These are phyloP conservation scores for Onygena corvina DNA, from an alignment of 2,329 filamentous ascomycete species.

Conservation along the genomic window DNA sequence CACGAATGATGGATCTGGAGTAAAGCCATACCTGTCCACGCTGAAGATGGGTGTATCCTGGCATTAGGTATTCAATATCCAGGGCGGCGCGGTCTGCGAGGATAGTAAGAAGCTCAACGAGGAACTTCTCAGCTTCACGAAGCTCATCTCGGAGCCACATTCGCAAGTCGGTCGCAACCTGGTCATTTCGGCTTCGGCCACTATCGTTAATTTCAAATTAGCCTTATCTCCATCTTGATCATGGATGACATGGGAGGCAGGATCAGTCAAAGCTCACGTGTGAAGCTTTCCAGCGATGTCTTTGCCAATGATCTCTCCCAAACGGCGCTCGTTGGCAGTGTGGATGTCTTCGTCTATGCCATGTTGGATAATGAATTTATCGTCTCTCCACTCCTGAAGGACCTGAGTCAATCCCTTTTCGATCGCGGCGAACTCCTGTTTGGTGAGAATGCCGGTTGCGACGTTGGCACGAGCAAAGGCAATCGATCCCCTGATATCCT, in stretches of 20 bases:
- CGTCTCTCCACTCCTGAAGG: conserved; percentile 24
- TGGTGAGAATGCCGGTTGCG: conserved; percentile 57
- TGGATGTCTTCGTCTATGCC: conserved; percentile 22
- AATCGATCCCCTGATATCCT: conserved; percentile 65
- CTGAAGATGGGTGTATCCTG: conserved; percentile 78
- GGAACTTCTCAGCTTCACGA: conserved; percentile 53
- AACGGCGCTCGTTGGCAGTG: conserved; percentile 38
- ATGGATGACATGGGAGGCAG: conserved; percentile 19
- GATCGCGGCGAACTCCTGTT: conserved; percentile 57
- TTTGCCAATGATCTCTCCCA: conserved; percentile 77
- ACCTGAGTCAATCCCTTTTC: conserved; percentile 53
- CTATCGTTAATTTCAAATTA: conserved; percentile 8
- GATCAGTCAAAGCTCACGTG: too few species aligned
- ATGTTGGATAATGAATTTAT: conserved; percentile 19
- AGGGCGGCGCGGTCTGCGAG: conserved; percentile 56
- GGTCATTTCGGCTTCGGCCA: conserved; percentile 76
- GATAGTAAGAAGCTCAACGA: conserved; percentile 59
- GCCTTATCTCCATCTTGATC: neutral
- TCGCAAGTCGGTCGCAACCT: conserved; percentile 81
- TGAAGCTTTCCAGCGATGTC: conserved; percentile 79
- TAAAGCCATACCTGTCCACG: conserved; percentile 14
- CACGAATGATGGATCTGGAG: neutral
- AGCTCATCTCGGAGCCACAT: conserved; percentile 74
- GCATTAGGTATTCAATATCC: conserved; percentile 70
- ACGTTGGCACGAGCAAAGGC: conserved; percentile 65